Evolutionary conservation across 345 rosid species (phyloP).

Genomic region (Eucalyptus cloeziana): DNA sequence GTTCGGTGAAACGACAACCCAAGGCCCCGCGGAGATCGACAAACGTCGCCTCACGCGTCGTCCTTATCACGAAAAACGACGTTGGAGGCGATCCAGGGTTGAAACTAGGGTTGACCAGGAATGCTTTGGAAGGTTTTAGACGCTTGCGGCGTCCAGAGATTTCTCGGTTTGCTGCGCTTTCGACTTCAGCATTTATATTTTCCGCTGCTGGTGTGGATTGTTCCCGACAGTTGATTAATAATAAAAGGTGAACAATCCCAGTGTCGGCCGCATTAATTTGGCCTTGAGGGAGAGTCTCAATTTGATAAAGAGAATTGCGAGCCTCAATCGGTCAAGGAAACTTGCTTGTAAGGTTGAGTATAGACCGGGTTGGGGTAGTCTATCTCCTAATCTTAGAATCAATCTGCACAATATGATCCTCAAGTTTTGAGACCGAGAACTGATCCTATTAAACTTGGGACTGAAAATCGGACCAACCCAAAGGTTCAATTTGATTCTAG

Average conservation of each 20-base stretch:
- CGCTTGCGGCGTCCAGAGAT: neutral
- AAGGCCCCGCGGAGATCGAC: neutral
- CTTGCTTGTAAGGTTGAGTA: neutral
- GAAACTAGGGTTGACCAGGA: too few species aligned
- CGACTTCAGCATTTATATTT: neutral
- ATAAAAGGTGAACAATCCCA: neutral
- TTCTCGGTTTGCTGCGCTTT: neutral
- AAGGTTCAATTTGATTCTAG: fast-evolving
- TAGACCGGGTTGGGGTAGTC: fast-evolving
- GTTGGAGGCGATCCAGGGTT: neutral
- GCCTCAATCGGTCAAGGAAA: neutral
- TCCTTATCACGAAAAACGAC: neutral
- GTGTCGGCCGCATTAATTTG: neutral
- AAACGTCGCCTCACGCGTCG: neutral
- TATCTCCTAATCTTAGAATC: fast-evolving
- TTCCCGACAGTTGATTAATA: neutral
- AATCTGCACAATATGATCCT: fast-evolving
- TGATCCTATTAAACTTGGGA: fast-evolving
- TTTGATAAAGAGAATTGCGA: neutral
- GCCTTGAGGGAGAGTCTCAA: neutral
- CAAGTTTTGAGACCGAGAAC: fast-evolving
- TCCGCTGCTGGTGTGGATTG: neutral
- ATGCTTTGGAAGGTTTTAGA: neutral
- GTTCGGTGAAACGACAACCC: neutral
- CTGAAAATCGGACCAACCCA: fast-evolving